phyloP scores from a whole-genome alignment of 1,284 basidiomycete species.

The Coriolopsis trogii region DNA sequence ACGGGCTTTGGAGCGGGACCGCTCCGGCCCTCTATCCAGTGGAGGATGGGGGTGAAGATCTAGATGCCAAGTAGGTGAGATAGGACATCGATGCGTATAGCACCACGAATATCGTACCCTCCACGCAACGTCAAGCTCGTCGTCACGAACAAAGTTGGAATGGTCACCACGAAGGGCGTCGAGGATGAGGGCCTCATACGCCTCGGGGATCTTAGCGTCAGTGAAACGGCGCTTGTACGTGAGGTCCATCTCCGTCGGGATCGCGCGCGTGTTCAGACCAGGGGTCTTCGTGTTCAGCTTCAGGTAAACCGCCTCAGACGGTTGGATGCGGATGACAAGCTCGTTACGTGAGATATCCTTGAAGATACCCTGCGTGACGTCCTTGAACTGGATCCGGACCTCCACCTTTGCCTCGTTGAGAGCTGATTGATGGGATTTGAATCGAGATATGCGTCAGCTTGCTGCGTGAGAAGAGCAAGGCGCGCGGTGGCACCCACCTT shows the following conservation, averaged over 20 bases:
- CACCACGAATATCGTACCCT: conserved; percentile 57
- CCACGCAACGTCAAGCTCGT: conserved; percentile 95
- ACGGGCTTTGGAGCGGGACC: conserved; percentile 71
- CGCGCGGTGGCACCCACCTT: conserved; percentile 57
- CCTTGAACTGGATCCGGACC: conserved; percentile 95
- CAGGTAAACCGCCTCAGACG: conserved; percentile 92
- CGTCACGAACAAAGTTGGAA: conserved; percentile 93
- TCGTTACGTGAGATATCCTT: conserved; percentile 94
- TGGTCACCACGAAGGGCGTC: conserved; percentile 89
- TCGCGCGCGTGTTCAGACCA: conserved; percentile 84
- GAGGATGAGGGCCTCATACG: conserved; percentile 91
- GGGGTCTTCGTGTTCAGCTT: conserved; percentile 95
- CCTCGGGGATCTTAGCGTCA: conserved; percentile 89
- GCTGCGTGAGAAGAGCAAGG: conserved; percentile 3
- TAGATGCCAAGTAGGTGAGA: conserved; percentile 31
- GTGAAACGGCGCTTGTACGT: conserved; percentile 95
- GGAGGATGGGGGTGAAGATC: conserved; percentile 94
- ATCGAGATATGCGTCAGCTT: conserved; percentile 5
- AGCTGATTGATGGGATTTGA: conserved; percentile 52
- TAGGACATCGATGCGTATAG: background rate
- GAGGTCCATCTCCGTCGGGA: conserved; percentile 95
- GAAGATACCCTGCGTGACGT: conserved; percentile 95
- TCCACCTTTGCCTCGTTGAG: conserved; percentile 97
- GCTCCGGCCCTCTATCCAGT: conserved; percentile 86
- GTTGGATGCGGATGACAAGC: conserved; percentile 94